Base-by-base conservation (phyloP, 441 rosid species). In the Pelargonium cotyledonis region DNA sequence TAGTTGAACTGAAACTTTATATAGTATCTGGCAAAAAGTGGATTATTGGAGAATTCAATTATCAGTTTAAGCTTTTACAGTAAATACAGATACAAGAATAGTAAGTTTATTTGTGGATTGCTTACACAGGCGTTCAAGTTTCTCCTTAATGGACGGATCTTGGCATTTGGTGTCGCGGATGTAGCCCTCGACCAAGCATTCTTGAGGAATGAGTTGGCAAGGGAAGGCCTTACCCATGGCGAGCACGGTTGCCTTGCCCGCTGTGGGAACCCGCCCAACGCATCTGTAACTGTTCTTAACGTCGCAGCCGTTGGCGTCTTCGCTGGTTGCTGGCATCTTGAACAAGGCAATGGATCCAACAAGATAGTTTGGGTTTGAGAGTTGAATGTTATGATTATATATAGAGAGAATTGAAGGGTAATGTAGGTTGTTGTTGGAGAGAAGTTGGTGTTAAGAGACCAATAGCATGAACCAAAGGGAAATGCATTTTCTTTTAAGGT, bases 151-250 rank as follows among this genome's bases (percentile, higher is more conserved):
- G 23, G 86, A 96, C 5, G 90, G 96, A 68, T 95, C 96, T 58
- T 91, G 87, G 43, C 99, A 91, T 46, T 87, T 95, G 83, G 96
- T 91, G 82, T 81, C 85, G 80, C 71, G 87, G 83, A 95, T 91
- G 75, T 88, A 91, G 9, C 96, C 97, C 73, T 95, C 97, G 63
- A 95, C 97, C 67, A 95, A 83, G 66, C 83, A 87, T 68, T 90
- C 96, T 69, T 95, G 99, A 96, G 91, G 89, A 47, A 91, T 94
- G 43, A 95, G 97, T 84, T 95, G 99, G 75, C 85, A 85, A 69
- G 99, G 99, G 74, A 94, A 94, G 49, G 96, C 97, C 83, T 90
- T 91, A 62, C 97, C 96, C 1, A 90, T 81, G 44, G 96, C 91
- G 77, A 93, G 81, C 74, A 92, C 89, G 21, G 95, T 80, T 4